Evolutionary conservation across 805 yeast species (phyloP).

Genomic region (Lipomyces sp.): DNA sequence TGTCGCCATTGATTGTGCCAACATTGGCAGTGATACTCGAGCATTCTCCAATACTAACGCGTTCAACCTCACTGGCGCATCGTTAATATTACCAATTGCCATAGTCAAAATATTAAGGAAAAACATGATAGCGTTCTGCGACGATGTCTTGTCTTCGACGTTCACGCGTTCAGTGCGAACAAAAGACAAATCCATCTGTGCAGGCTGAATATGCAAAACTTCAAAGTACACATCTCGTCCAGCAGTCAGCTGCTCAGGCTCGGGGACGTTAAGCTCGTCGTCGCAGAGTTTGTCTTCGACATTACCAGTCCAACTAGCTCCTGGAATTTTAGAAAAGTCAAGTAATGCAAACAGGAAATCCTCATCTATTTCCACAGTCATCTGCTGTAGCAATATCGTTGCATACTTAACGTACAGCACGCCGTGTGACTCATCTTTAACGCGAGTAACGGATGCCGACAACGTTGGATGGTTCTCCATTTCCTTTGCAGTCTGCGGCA

Average conservation of each 20-base stretch:
- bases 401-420: conserved; percentile 90
- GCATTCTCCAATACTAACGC: conserved; percentile 87
- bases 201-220: conserved; percentile 88
- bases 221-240: conserved; percentile 88
- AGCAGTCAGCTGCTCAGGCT: conserved; percentile 60
- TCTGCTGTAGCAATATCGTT: conserved; percentile 83
- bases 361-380: conserved; percentile 92
- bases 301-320: conserved; percentile 70
- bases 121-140: conserved; percentile 66
- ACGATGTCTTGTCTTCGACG: conserved; percentile 63
- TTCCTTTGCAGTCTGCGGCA: conserved; percentile 82
- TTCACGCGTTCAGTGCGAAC: conserved; percentile 81
- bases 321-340: conserved; percentile 80
- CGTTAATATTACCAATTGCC: conserved; percentile 97
- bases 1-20: conserved; percentile 70
- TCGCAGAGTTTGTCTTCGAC: conserved; percentile 62
- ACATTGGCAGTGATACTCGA: conserved; percentile 78
- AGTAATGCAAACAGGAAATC: conserved; percentile 82
- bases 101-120: conserved; percentile 86
- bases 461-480: conserved; percentile 88
- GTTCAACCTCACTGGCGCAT: conserved; percentile 90
- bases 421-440: conserved; percentile 90
- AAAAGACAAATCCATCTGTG: conserved; percentile 85
- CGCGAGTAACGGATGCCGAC: conserved; percentile 80
- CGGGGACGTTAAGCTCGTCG: conserved; percentile 67